phyloP scores from a whole-genome alignment of 805 yeast genomes.

The Kockiozyma suomiensis region DNA sequence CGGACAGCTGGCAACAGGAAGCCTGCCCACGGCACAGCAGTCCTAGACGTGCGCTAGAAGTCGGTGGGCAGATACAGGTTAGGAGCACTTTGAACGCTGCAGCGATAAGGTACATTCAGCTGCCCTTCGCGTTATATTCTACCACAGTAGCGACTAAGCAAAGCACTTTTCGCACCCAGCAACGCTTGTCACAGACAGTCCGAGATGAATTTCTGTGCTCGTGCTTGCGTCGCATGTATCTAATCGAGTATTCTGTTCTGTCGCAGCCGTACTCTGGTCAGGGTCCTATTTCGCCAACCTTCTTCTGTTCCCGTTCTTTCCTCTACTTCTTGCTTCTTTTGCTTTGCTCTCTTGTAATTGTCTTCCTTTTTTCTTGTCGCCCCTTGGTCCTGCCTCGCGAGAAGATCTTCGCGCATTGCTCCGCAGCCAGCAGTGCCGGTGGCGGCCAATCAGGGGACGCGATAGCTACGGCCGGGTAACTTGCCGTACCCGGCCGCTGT shows the following conservation, averaged over 20 bases:
- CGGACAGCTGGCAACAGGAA: too few relatives aligned
- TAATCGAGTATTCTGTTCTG: not conserved
- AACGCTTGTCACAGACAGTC: too few relatives aligned
- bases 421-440: not conserved
- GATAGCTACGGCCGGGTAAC: not conserved
- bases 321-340: not conserved
- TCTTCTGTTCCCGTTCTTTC: not conserved
- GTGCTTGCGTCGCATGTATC: not conserved
- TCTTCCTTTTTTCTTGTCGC: not conserved
- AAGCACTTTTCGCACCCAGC: too few relatives aligned
- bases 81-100: too few relatives aligned
- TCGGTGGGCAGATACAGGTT: too few relatives aligned
- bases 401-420: not conserved
- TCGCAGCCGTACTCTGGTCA: not conserved
- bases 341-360: not conserved
- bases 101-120: too few relatives aligned
- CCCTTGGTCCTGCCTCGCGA: not conserved
- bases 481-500: not conserved
- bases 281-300: not conserved
- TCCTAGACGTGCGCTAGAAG: too few relatives aligned
- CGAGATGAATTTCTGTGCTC: not conserved
- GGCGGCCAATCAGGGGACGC: constrained; percentile 4
- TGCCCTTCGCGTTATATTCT: too few relatives aligned
- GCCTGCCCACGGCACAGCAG: too few relatives aligned
- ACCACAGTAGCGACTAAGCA: too few relatives aligned